phyloP scores from a whole-genome alignment of 2,329 filamentous ascomycete genomes.

The Daldinia sp. region DNA sequence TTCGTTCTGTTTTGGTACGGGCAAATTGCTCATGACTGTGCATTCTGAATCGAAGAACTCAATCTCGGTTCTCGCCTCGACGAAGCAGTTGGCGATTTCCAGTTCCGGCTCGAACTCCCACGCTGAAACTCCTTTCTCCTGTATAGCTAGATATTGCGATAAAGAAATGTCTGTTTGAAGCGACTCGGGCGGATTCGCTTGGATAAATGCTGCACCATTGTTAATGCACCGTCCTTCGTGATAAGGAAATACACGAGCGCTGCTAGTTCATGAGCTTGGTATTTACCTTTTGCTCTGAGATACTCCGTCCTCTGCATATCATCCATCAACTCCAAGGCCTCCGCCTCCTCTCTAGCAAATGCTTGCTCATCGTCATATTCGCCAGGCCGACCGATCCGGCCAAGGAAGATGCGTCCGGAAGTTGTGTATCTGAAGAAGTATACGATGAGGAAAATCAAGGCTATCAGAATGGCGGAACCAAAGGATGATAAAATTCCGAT shows the following conservation, averaged over 20 bases:
- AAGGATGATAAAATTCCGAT: conserved; percentile 96
- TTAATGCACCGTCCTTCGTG: neutral
- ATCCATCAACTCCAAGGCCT: conserved; percentile 95
- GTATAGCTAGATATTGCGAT: conserved; percentile 96
- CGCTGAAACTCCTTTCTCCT: conserved; percentile 99
- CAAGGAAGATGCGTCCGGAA: conserved; percentile 89
- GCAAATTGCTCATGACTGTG: conserved; percentile 95
- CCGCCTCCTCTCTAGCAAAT: conserved; percentile 91
- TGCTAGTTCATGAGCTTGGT: neutral
- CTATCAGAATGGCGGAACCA: conserved; percentile 87
- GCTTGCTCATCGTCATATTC: conserved; percentile 99
- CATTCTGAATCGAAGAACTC: conserved; percentile 99
- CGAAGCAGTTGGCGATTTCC: conserved; percentile 98
- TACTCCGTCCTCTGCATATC: conserved; percentile 92
- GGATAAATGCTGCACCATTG: conserved; percentile 79
- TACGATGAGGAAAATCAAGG: conserved; percentile 81
- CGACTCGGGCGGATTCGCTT: conserved; percentile 94
- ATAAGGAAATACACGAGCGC: conserved; percentile 7
- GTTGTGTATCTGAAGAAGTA: conserved; percentile 95
- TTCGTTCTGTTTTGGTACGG: conserved; percentile 98
- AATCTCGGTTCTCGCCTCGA: conserved; percentile 95
- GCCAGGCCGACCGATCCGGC: conserved; percentile 91
- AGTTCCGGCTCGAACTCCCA: conserved; percentile 99
- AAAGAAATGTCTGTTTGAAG: conserved; percentile 96
- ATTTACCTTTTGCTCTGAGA: conserved; percentile 88